phyloP scores from a whole-genome alignment of 306 rosid genomes.

The Begonia loranthoides region DNA sequence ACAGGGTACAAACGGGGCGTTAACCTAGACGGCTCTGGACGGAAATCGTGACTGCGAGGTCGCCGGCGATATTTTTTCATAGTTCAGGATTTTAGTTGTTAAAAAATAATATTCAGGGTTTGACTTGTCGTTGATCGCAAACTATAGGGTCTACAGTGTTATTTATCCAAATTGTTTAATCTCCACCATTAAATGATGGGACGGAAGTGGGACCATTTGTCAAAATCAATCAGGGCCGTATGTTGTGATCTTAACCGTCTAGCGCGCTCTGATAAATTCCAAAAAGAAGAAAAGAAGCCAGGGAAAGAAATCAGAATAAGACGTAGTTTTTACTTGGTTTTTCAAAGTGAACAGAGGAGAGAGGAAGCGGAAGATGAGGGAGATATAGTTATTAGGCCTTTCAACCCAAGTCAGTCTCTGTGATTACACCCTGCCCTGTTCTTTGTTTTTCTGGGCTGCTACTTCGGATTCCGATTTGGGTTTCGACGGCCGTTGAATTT shows the following conservation, averaged over 20 bases:
- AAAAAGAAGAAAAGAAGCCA: slow-evolving; percentile 14
- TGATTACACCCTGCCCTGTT: background rate
- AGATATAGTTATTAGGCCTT: slow-evolving; percentile 3
- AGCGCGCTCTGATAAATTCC: slow-evolving; percentile 1
- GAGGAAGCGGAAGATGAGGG: slow-evolving; percentile 6
- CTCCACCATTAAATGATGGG: too few relatives aligned
- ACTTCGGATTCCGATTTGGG: slow-evolving; percentile 6
- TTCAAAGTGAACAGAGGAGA: slow-evolving; percentile 10
- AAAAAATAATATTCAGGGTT: too few relatives aligned
- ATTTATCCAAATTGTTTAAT: too few relatives aligned
- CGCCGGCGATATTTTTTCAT: too few relatives aligned
- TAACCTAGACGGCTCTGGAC: too few relatives aligned
- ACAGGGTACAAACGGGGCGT: too few relatives aligned
- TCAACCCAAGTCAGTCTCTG: slow-evolving; percentile 2
- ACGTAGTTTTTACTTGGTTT: slow-evolving; percentile 12
- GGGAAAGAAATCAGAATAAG: slow-evolving; percentile 17
- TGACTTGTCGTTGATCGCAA: too few relatives aligned
- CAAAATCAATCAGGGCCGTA: slow-evolving; percentile 5
- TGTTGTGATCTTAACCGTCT: slow-evolving; percentile 16
- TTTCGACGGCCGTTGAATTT: background rate
- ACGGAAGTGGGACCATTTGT: too few relatives aligned
- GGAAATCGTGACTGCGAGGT: too few relatives aligned
- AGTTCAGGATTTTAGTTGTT: too few relatives aligned
- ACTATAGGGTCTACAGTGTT: too few relatives aligned
- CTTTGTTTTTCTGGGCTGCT: slow-evolving; percentile 5